Conservation (phyloP, 768 basidiomycete genomes). For the Dictyophora rubrovolvata region DNA sequence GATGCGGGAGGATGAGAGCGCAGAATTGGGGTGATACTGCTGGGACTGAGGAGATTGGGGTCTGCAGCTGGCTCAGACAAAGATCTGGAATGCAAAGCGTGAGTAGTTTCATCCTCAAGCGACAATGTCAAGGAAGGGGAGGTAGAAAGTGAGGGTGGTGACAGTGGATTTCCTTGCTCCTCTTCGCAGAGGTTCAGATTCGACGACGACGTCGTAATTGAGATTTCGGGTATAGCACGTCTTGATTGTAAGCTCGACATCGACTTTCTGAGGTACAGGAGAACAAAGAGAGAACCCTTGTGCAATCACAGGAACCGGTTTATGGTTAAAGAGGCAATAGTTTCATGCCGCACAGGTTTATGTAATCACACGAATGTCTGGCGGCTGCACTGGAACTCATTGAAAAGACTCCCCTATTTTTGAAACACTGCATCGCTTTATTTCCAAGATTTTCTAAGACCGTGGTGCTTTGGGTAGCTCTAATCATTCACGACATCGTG, state of each 20-base stretch:
- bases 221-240: slow-evolving; percentile 4
- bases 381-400: not conserved
- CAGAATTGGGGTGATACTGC: not conserved
- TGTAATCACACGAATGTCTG: not conserved
- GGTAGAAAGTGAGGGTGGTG: not conserved
- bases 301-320: not conserved
- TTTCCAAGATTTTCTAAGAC: too few relatives aligned
- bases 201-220: slow-evolving; percentile 6
- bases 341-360: not conserved
- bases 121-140: not conserved
- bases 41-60: slow-evolving; percentile 3
- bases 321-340: not conserved
- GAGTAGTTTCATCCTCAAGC: not conserved
- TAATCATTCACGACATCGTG: too few relatives aligned
- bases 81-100: not conserved
- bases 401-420: too few relatives aligned
- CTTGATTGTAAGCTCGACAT: not conserved
- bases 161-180: not conserved
- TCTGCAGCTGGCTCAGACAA: not conserved
- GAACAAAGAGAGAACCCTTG: not conserved
- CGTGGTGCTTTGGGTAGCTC: too few relatives aligned
- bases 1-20: slow-evolving; percentile 15
- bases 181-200: not conserved
- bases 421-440: not conserved
- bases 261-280: not conserved